These are phyloP conservation scores for Aureobasidium zeae DNA, from an alignment of 2,329 filamentous ascomycete genomes.

Conservation along the genomic window DNA sequence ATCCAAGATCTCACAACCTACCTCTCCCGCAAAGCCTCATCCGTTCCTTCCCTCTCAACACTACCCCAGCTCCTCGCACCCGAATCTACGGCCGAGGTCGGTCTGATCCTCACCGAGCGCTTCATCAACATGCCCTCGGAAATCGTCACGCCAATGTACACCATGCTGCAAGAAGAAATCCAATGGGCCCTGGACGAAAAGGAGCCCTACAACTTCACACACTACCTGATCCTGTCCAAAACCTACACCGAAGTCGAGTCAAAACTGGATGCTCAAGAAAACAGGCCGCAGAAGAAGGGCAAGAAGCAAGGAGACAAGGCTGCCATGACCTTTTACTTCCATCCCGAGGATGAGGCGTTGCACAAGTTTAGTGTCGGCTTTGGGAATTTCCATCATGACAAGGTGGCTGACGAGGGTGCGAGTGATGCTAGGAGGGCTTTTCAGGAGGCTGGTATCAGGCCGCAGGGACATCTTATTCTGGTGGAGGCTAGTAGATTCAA, in stretches of 20 bases:
- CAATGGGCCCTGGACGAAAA: conserved; percentile 78
- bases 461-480: conserved; percentile 74
- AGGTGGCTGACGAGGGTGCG: conserved; percentile 64
- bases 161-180: conserved; percentile 87
- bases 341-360: conserved; percentile 87
- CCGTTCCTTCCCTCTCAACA: conserved; percentile 46
- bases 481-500: conserved; percentile 73
- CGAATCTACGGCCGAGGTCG: conserved; percentile 49
- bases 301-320: conserved; percentile 40
- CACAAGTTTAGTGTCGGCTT: conserved; percentile 63
- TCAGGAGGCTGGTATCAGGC: conserved; percentile 81
- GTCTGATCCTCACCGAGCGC: conserved; percentile 81
- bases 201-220: conserved; percentile 85
- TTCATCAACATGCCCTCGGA: conserved; percentile 96
- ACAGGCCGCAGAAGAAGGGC: conserved; percentile 55
- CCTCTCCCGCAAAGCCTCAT: conserved; percentile 47
- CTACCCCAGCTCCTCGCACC: conserved; percentile 32
- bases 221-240: conserved; percentile 87
- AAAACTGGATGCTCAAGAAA: conserved; percentile 59
- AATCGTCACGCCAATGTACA: conserved; percentile 86
- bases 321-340: conserved; percentile 72
- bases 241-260: conserved; percentile 86
- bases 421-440: conserved; percentile 92
- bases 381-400: conserved; percentile 68
- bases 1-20: conserved; percentile 65